Base-by-base conservation (phyloP, 1,284 basidiomycete species). In the Sanghuangporus weigelae region DNA sequence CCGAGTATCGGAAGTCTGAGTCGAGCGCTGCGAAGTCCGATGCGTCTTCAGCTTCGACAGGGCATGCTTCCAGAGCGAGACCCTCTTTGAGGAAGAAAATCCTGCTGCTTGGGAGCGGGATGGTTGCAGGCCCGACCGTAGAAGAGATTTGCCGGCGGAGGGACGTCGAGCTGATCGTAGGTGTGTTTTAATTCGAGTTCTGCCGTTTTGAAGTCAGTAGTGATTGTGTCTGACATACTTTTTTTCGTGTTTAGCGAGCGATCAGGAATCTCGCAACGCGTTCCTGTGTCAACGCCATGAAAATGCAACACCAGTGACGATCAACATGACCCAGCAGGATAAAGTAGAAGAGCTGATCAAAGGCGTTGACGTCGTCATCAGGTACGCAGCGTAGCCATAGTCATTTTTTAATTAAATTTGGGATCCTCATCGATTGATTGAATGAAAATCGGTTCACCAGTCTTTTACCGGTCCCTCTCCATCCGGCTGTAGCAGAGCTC, bases 111-210 rank as follows among this genome's bases (percentile, higher is more conserved):
- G 95, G 95, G 10, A 93, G 90, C 61, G 96, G 95, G 19, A 95
- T 96, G 85, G 95, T 96, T 23, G 92, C 93, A 12, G 87, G 88
- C 2, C 94, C 93, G 11, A 89, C 89, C 7, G 87, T 93, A 6
- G 84, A 90, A 65, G 85, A 91, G 71, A 83, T 96, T 57, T 77
- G 83, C 71, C 73, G 79, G 69, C 74, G 80, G 54, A 67, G 70
- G 0, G 89, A 92, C 67, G 76, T 94, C 0, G 78, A 85, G 58
- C 74, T 96, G 36, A 73, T 90, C 2, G 84, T 95, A 67, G 93
- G 93, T 93, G 65, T 70, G 89, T 42, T 21, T 31, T 31, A 51
- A 23, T 23, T 21, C 31, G 50, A 1, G 14, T 7, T 21, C 4
- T 26, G 8, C 81, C 59, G 14, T 54, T 59, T 54, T 31, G 26